Evolutionary conservation across 2,329 filamentous ascomycete genomes (phyloP).

Genomic region (Colletotrichum camelliae): DNA sequence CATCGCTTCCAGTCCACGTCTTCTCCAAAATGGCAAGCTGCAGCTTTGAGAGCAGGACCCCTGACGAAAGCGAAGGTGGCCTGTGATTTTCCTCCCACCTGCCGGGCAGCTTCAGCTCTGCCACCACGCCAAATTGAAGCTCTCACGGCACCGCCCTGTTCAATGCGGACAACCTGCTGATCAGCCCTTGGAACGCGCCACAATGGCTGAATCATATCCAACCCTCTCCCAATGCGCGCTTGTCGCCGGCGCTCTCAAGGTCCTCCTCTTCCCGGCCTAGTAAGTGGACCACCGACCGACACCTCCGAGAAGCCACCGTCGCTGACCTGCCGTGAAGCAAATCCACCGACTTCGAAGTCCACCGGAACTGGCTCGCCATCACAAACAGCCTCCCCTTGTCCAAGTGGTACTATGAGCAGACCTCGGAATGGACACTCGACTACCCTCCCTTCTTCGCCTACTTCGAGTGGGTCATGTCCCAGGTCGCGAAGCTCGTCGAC

Average conservation of each 20-base stretch:
- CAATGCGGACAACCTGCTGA: constrained; percentile 16
- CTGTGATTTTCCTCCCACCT: constrained; percentile 7
- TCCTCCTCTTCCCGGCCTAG: constrained; percentile 94
- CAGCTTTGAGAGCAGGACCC: constrained; percentile 14
- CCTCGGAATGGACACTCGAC: constrained; percentile 99
- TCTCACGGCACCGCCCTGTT: constrained; percentile 16
- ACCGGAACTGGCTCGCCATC: constrained; percentile 97
- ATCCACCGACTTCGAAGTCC: constrained; percentile 98
- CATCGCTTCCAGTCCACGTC: neutral
- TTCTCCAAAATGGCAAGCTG: neutral
- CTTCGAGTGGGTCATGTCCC: constrained; percentile 93
- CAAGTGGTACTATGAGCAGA: constrained; percentile 97
- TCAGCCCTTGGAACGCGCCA: constrained; percentile 20
- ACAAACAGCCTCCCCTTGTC: constrained; percentile 86
- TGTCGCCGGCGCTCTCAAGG: constrained; percentile 86
- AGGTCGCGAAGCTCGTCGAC: constrained; percentile 78
- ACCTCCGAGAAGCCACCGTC: neutral
- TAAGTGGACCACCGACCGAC: constrained; percentile 52
- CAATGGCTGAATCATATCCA: constrained; percentile 83
- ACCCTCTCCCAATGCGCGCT: constrained; percentile 89
- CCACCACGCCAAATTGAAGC: neutral
- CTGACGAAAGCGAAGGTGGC: constrained; percentile 12
- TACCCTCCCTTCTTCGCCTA: constrained; percentile 98
- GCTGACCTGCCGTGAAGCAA: constrained; percentile 64
- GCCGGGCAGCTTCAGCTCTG: neutral